Conservation (phyloP, 176 grass and related monocot species). For the Alopecurus myosuroides region DNA sequence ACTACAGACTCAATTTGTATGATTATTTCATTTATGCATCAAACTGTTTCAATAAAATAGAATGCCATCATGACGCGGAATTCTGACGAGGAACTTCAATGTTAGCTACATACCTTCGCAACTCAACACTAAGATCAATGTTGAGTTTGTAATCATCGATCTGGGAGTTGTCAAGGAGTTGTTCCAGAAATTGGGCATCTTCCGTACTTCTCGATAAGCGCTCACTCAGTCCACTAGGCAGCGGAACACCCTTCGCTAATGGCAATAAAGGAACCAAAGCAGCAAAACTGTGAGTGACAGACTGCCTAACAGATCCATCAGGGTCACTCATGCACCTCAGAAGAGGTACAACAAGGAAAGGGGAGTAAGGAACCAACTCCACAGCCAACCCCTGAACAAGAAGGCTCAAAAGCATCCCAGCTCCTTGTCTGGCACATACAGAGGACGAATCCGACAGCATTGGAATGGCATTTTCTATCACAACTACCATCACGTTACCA, state of each 20-base stretch:
- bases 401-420: constrained; percentile 94
- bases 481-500: constrained; percentile 71
- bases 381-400: constrained; percentile 92
- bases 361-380: constrained; percentile 89
- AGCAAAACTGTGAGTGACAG: constrained; percentile 97
- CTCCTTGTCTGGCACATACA: constrained; percentile 89
- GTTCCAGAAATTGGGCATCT: constrained; percentile 88
- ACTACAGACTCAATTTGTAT: background rate
- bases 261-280: constrained; percentile 93
- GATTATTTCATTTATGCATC: background rate
- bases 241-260: constrained; percentile 63
- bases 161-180: constrained; percentile 96
- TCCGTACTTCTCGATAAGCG: constrained; percentile 77
- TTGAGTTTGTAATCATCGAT: constrained; percentile 96
- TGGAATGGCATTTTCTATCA: constrained; percentile 87
- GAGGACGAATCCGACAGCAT: constrained; percentile 92
- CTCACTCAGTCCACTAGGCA: constrained; percentile 71
- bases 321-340: constrained; percentile 94
- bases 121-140: constrained; percentile 76
- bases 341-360: constrained; percentile 95
- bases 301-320: constrained; percentile 88
- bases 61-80: background rate
- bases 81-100: background rate
- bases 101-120: constrained; percentile 63
- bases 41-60: background rate